These are phyloP conservation scores for Beauveria sp. DNA, from an alignment of 2,329 filamentous ascomycete species.

Conservation along the genomic window DNA sequence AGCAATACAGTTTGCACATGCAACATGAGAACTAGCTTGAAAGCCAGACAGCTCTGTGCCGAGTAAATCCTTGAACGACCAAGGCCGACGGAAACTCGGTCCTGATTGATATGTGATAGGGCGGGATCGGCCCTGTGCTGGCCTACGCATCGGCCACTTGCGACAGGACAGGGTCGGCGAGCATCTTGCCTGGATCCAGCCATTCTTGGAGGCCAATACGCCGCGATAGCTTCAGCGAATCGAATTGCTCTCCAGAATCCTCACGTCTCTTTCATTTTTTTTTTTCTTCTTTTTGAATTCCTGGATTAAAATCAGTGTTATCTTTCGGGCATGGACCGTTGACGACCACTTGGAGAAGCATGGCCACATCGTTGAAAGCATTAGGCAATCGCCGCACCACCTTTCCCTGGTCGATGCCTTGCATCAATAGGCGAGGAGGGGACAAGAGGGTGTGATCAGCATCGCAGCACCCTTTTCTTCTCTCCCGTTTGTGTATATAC, in stretches of 20 bases:
- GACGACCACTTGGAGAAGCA: not conserved
- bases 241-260: not conserved
- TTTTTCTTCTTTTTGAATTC: not conserved
- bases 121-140: conserved; percentile 2
- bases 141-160: not conserved
- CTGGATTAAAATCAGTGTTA: not conserved
- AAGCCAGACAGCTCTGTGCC: not conserved
- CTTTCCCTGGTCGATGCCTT: not conserved
- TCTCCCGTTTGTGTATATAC: not conserved
- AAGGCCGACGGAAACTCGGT: not conserved
- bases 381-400: not conserved
- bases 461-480: not conserved
- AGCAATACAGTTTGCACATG: not conserved
- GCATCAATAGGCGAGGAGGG: not conserved
- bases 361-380: not conserved
- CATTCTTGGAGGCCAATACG: not conserved
- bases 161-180: not conserved
- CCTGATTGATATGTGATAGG: not conserved
- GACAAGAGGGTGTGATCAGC: not conserved
- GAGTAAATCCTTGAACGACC: not conserved
- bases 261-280: not conserved
- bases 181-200: not conserved
- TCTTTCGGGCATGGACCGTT: not conserved
- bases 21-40: too few species aligned
- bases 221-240: not conserved